Base-by-base conservation (phyloP, 73 alveolate genomes). In the Durusdinium trenchii region DNA sequence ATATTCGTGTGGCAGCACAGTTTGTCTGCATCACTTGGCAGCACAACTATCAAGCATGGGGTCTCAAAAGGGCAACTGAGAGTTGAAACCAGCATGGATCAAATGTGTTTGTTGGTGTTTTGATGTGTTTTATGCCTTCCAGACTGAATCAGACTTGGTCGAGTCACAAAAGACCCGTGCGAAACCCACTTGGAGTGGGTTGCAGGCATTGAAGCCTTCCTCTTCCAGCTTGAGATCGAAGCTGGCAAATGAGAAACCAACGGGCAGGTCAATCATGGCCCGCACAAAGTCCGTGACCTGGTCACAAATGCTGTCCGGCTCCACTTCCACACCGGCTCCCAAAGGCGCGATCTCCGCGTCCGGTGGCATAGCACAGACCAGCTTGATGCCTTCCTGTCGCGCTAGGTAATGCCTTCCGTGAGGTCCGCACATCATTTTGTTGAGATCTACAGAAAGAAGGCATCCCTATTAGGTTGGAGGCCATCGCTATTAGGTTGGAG, bases 151-250 rank as follows among this genome's bases (percentile, higher is more conserved):
- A 23, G 73, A 60, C 30, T 48, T 45, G 1, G 71, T 48, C 71
- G 48, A 81, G 91, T 81, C 9, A 52, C 98, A 91, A 60, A 91
- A 91, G 78, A 91, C 67, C 26, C 98, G 87, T 28, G 89, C 47
- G 89, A 91, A 91, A 54, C 98, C 98, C 35, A 52, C 87, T 76
- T 91, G 98, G 61, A 3, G 32, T 40, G 98, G 98, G 38, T 91
- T 91, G 89, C 98, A 91, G n/a, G 98, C 98, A 23, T 67, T 71
- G 98, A 67, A 91, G 18, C 98, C 98, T 40, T 87, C 95, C 36
- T 7, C 48, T 38, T 87, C 85, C 81, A 67, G 23, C 40, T 45
- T 85, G 35, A 9, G 46, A 14, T 35, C 94, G 18, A n/a, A 23
- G 12, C 28, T 40, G 6, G 94, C 94, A 28, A 50, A 84, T n/a